These are phyloP conservation scores for Gypsophila paniculata DNA, from an alignment of 179 eudicot genomes.

Conservation along the genomic window DNA sequence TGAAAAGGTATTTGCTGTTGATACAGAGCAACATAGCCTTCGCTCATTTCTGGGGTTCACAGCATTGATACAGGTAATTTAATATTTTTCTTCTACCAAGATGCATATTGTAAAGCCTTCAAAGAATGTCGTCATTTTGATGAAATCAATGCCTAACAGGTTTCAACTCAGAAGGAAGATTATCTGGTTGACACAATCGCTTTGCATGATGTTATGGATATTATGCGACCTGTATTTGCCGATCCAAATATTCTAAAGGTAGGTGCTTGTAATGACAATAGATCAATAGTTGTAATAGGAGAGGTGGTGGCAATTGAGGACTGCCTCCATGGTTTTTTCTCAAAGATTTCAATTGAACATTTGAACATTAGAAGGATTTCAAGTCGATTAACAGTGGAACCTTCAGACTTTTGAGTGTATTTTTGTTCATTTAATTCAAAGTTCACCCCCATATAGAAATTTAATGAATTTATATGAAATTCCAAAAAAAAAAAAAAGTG, in stretches of 20 bases:
- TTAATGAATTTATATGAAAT: no score
- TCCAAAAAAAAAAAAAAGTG: no score
- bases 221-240: constrained; percentile 77
- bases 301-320: not conserved
- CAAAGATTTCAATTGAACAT: not conserved
- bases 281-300: not conserved
- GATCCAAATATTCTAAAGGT: constrained; percentile 86
- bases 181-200: constrained; percentile 82
- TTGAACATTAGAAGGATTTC: no score
- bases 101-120: constrained; percentile 7
- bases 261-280: not conserved
- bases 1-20: constrained; percentile 73
- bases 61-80: constrained; percentile 74
- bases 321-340: not conserved
- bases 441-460: no score
- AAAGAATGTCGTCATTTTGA: not conserved
- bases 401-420: no score
- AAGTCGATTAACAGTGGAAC: no score
- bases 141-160: constrained; percentile 32
- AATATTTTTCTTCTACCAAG: not conserved
- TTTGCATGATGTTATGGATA: constrained; percentile 71
- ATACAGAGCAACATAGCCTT: constrained; percentile 91
- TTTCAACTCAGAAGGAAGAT: constrained; percentile 69
- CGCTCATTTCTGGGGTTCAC: constrained; percentile 91
- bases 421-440: no score